A percentile compares a stretch with the other conserved stretches of the same genome.
Evolutionary conservation across 106 monocot species (phyloP).

Genomic region (Hemerocallis citrina): DNA sequence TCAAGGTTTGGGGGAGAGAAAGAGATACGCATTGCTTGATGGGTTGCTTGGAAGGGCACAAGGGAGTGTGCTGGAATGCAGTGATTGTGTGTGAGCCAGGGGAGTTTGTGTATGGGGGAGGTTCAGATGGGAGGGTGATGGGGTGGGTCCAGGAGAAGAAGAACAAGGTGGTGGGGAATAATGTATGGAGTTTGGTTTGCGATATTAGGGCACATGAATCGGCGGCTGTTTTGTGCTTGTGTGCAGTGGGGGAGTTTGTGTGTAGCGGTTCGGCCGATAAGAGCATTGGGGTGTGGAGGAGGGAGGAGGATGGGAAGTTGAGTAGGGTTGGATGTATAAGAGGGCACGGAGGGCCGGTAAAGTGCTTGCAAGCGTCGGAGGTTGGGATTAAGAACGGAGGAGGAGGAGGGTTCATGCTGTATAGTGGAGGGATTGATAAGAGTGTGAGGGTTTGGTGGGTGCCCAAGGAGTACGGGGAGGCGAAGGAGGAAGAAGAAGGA

Average conservation of each 20-base stretch:
- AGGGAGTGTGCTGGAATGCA: constrained; percentile 52
- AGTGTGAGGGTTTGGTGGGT: constrained; percentile 42
- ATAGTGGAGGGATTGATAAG: constrained; percentile 34
- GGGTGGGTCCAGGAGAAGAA: constrained; percentile 32
- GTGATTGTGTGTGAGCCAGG: constrained; percentile 37
- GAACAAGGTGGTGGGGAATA: constrained; percentile 6
- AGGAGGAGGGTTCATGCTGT: constrained; percentile 7
- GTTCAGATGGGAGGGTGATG: constrained; percentile 32
- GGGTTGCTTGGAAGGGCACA: constrained; percentile 28
- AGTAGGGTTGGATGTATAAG: constrained; percentile 27
- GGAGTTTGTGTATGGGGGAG: constrained; percentile 44
- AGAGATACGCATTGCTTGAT: constrained; percentile 4
- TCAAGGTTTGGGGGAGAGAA: constrained; percentile 38
- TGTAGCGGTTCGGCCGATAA: constrained; percentile 41
- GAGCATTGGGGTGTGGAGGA: constrained; percentile 37
- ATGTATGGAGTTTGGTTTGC: too few relatives aligned
- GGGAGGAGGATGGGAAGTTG: constrained; percentile 7
- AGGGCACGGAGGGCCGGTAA: constrained; percentile 24
- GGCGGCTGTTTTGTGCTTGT: constrained; percentile 42
- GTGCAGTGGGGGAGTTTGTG: constrained; percentile 7
- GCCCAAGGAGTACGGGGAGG: too few relatives aligned
- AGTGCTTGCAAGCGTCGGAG: constrained; percentile 16
- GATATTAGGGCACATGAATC: constrained; percentile 35
- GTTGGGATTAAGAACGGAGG: background rate
- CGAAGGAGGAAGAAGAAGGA: too few relatives aligned